Conservation (phyloP, 2,329 filamentous ascomycete species). For the Fusarium palustre region DNA sequence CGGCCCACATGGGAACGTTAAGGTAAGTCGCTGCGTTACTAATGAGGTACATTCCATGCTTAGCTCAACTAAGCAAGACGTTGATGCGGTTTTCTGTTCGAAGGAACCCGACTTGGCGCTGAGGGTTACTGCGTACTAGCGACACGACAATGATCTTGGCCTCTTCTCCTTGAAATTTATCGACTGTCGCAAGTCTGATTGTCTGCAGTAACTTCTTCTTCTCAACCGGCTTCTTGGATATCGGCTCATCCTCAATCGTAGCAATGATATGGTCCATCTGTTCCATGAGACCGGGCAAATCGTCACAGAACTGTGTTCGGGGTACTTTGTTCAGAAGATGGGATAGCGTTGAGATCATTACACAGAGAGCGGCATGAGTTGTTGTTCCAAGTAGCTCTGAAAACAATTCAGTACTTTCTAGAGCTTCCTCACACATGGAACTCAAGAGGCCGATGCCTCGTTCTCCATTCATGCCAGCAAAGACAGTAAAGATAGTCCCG, state of each 20-base stretch:
- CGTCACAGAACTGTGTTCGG: no score
- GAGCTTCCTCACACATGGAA: no score
- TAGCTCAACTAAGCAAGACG: conserved; percentile 72
- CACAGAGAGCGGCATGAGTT: no score
- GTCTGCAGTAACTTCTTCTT: conserved; percentile 58
- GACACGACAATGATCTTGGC: conserved; percentile 77
- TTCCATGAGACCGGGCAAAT: no score
- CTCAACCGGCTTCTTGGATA: background rate
- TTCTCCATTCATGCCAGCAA: no score
- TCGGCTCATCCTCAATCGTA: background rate
- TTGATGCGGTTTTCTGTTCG: conserved; percentile 75
- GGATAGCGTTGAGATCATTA: no score
- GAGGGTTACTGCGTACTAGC: conserved; percentile 75
- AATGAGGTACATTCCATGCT: conserved; percentile 77
- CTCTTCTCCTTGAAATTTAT: conserved; percentile 85
- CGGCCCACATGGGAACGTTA: conserved; percentile 66
- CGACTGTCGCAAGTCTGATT: conserved; percentile 72
- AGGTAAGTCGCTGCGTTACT: conserved; percentile 70
- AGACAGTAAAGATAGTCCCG: no score
- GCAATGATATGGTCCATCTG: background rate
- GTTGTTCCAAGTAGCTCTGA: no score
- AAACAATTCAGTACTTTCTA: no score
- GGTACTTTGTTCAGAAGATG: no score
- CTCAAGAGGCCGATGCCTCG: no score
- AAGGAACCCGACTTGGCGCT: conserved; percentile 72